These are phyloP conservation scores for Deuterostichococcus epilithicus DNA, from an alignment of 139 green algal species.

Conservation along the genomic window DNA sequence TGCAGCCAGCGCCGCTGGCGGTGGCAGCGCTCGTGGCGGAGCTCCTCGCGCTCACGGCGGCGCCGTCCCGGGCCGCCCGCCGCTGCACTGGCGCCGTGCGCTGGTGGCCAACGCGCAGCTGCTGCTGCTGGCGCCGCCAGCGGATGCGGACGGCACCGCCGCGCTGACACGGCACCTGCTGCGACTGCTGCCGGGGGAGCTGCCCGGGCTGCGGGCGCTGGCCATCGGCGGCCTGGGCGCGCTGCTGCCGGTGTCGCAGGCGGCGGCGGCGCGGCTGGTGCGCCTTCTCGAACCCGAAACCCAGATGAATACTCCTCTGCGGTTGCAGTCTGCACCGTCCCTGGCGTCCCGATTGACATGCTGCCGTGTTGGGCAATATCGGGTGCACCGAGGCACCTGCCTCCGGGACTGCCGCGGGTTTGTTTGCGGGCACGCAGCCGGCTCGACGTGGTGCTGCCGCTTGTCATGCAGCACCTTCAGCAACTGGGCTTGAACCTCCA, in stretches of 20 bases:
- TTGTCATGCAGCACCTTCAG: too few species aligned
- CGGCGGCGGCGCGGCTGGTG: background rate
- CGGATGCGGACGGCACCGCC: conserved; percentile 14
- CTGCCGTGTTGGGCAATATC: too few species aligned
- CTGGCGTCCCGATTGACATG: too few species aligned
- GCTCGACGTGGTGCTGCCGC: too few species aligned
- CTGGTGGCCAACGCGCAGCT: conserved; percentile 50
- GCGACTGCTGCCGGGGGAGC: conserved; percentile 25
- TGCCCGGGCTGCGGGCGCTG: conserved; percentile 39
- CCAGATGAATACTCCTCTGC: too few species aligned
- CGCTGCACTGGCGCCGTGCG: conserved; percentile 59
- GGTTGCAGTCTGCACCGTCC: too few species aligned
- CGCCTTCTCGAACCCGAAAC: background rate
- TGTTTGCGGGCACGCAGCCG: too few species aligned
- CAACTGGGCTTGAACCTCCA: too few species aligned
- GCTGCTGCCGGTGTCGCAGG: conserved; percentile 7
- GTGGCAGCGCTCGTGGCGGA: conserved; percentile 14
- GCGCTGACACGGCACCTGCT: conserved; percentile 33
- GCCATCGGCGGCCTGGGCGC: conserved; percentile 26
- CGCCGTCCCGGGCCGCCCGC: background rate
- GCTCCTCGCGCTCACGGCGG: conserved; percentile 23
- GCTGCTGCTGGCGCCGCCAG: conserved; percentile 49
- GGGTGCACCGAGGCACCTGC: too few species aligned
- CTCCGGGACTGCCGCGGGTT: too few species aligned
- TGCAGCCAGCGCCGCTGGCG: background rate